These are phyloP conservation scores for Solanum paucissectum DNA, from an alignment of 257 asterid genomes.

Conservation along the genomic window DNA sequence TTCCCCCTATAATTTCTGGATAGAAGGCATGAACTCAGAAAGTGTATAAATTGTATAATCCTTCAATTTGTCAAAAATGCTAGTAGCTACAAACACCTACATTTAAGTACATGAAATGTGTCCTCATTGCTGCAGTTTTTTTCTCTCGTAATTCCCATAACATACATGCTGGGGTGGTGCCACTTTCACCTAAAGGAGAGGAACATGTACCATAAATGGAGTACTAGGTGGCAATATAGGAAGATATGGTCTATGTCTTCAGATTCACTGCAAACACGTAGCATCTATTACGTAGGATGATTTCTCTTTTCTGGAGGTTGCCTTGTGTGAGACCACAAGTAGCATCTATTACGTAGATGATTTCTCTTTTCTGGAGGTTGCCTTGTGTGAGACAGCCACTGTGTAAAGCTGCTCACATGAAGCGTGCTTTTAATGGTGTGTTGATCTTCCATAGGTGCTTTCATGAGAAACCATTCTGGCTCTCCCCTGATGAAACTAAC, in stretches of 20 bases:
- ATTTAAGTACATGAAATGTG: neutral
- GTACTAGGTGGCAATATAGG: neutral
- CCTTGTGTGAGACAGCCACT: neutral
- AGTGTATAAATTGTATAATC: neutral
- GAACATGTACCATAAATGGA: neutral
- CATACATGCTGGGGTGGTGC: neutral
- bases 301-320: neutral
- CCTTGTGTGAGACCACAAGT: neutral
- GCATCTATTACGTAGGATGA: neutral
- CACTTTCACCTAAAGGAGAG: neutral
- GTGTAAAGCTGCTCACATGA: neutral
- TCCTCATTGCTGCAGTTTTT: neutral
- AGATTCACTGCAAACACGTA: neutral
- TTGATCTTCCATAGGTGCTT: neutral
- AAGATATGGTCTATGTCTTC: neutral
- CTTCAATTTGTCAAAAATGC: neutral
- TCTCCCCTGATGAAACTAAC: neutral
- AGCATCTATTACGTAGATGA: neutral
- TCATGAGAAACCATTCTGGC: neutral
- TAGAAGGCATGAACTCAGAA: neutral
- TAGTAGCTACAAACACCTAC: neutral
- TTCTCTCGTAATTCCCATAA: neutral
- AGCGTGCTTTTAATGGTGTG: neutral
- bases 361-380: neutral
- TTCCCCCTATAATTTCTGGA: neutral